Evolutionary conservation across 768 basidiomycete genomes (phyloP), one percentile per base, ranked within the genome.

Genomic region (Porphyrellus cyaneotinctus): DNA sequence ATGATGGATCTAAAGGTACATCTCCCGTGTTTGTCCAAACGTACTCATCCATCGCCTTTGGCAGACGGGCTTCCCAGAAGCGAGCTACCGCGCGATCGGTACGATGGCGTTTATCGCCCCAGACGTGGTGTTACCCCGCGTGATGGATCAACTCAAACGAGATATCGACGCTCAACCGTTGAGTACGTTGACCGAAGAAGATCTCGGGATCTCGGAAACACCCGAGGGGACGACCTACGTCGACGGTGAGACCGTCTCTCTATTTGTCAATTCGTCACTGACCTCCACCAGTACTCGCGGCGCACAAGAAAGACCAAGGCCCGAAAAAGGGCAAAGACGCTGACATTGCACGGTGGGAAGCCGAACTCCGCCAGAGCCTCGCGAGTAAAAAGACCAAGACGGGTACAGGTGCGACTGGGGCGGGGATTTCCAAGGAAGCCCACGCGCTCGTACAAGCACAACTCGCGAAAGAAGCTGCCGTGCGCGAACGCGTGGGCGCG

Each of bases 271-370:
- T 8, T 6, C 24, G 6, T 24, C n/a, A 10, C 31, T 32, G n/a
- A 18, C 3, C 17, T 4, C n/a, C 2, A 4, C 2, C 59, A 91
- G 90, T 90, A 3, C 72, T 94, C 14, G 74, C 83, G 11, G 71
- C 76, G 2, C 80, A 79, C 51, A 87, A 87, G 61, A 66, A 67
- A 12, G 76, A 74, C 1, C 75, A 78, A 5, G 73, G 63, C 43
- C 70, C 70, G 4, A 78, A 71, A 58, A 95, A 95, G 65, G 89
- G 91, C 14, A 97, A 97, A 60, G 88, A 85, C 52, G 83, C 88
- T 6, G 91, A 91, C 32, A 88, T 95, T 14, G 87, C 91, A 17
- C 87, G 91, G 63, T 99, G 95, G 95, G 97, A 99, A 56, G 87
- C 85, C 24, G 95, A 99, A 54, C 74, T 95, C n/a, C 82, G 94